These are phyloP conservation scores for Teratosphaeria nubilosa DNA, from an alignment of 2,329 filamentous ascomycete species.

Conservation along the genomic window DNA sequence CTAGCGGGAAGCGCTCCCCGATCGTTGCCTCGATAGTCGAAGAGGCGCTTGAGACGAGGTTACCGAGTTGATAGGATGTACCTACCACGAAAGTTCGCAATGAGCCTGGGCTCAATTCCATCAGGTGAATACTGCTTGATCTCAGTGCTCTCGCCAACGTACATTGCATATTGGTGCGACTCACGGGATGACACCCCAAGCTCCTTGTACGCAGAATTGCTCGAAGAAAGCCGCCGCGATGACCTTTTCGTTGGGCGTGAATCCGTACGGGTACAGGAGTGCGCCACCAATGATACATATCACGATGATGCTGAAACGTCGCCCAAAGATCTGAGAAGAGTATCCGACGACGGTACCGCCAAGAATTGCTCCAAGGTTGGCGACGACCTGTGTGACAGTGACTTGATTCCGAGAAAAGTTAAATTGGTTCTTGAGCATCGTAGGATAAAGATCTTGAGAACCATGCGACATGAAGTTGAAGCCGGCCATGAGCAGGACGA, in stretches of 20 bases:
- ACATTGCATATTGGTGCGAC: neutral
- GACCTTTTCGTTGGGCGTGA: slow-evolving; percentile 50
- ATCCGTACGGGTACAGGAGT: slow-evolving; percentile 75
- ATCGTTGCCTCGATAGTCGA: slow-evolving; percentile 35
- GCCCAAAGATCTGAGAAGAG: slow-evolving; percentile 35
- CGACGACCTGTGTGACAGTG: slow-evolving; percentile 41
- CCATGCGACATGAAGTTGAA: slow-evolving; percentile 90
- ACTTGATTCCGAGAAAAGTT: slow-evolving; percentile 40
- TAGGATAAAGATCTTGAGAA: slow-evolving; percentile 55
- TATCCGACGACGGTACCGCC: slow-evolving; percentile 40
- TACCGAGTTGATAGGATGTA: slow-evolving; percentile 67
- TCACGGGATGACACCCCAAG: slow-evolving; percentile 30
- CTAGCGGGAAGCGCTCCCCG: slow-evolving; percentile 32
- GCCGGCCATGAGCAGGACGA: slow-evolving; percentile 78
- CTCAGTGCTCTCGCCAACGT: neutral
- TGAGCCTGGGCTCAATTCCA: slow-evolving; percentile 62
- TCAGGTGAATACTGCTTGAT: slow-evolving; percentile 51
- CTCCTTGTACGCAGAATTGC: slow-evolving; percentile 36
- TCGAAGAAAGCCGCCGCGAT: slow-evolving; percentile 79
- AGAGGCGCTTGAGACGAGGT: slow-evolving; percentile 47
- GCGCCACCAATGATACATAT: slow-evolving; percentile 57
- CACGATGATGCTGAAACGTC: slow-evolving; percentile 38
- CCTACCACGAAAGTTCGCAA: slow-evolving; percentile 68
- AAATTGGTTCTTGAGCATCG: slow-evolving; percentile 50
- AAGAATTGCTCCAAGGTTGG: slow-evolving; percentile 40